Conservation (phyloP, 495 filamentous ascomycete species). For the Achaetomiella virescens region DNA sequence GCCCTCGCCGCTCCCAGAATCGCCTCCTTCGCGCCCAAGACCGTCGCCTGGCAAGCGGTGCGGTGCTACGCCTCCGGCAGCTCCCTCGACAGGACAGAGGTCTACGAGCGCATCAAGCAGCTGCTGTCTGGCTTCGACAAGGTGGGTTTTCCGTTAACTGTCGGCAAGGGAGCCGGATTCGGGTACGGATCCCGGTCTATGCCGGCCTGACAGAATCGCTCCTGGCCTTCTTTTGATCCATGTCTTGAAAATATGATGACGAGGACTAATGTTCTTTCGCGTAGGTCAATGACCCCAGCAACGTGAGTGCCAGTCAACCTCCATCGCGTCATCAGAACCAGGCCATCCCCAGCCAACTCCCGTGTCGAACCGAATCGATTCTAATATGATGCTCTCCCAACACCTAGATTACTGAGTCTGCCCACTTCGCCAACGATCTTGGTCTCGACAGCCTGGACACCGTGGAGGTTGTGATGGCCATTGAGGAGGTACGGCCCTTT, state of each 20-base stretch:
- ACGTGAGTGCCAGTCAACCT: constrained; percentile 48
- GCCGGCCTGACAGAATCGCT: too few species aligned
- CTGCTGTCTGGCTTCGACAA: constrained; percentile 95
- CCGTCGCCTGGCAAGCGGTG: constrained; percentile 52
- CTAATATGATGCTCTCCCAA: constrained; percentile 4
- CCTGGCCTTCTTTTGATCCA: too few species aligned
- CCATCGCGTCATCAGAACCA: neutral
- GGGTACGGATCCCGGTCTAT: neutral
- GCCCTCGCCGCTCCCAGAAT: constrained; percentile 43
- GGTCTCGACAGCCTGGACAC: constrained; percentile 95
- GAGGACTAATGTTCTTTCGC: neutral
- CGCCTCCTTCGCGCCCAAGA: constrained; percentile 35
- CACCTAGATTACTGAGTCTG: constrained; percentile 64
- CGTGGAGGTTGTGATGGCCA: constrained; percentile 99
- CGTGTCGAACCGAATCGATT: neutral
- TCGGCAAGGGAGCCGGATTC: neutral
- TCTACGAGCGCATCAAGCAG: constrained; percentile 88
- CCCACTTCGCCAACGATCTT: constrained; percentile 94
- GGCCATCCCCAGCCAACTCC: neutral
- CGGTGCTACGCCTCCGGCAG: constrained; percentile 82
- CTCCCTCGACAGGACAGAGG: constrained; percentile 70
- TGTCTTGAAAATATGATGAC: neutral
- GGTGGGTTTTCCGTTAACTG: constrained; percentile 48
- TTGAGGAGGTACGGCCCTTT: constrained; percentile 76
- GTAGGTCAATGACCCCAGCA: constrained; percentile 67